Evolutionary conservation across 306 rosid genomes (phyloP), one percentile per base, ranked within the genome.

Genomic region (Pueraria montana): DNA sequence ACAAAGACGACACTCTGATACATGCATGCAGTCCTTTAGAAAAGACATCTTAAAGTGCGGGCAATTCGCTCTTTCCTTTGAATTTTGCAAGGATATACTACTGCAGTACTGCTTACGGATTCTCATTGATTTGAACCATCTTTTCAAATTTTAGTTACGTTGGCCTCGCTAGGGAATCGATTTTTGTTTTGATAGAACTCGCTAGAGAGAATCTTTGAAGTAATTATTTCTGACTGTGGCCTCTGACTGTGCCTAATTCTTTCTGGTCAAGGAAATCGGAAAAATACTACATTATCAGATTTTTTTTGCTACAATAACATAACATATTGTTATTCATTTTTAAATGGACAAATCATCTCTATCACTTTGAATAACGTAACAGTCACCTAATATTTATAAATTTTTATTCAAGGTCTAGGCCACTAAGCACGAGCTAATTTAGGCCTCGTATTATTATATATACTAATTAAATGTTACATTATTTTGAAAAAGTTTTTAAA

Each of bases 241-340:
- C 12, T 55, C 14, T 20, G 12, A 55, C 27, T 18, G 5, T 20
- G 26, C 27, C 62, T 55, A 18, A 20, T 50, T 50, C 58, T 17
- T 50, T 50, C 58, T 17, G 58, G 8, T 50, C 49, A 50, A 50
- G 18, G 1, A 50, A 50, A 48, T 48, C 49, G 49, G 49, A 43
- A 43, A 43, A 1, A 43, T 21, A 10, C 14, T 56, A 3, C 32
- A 21, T 21, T 21, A 21, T 56, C 64, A 56, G 16, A 56, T 21
- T 56, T 56, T 8, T 56, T 8, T 7, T 61, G n/a, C 38, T 26
- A 0, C 38, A 56, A 11, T 61, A 61, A 30, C 38, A 12, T 14
- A 27, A 62, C 40, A 40, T 38, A 61, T 27, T 27, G 16, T 69
- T 42, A 69, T 42, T 69, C 75, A 69, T n/a, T 40, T 30, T 46